These are phyloP conservation scores for Termitomyces sp. DNA, from an alignment of 768 basidiomycete genomes.

Conservation along the genomic window DNA sequence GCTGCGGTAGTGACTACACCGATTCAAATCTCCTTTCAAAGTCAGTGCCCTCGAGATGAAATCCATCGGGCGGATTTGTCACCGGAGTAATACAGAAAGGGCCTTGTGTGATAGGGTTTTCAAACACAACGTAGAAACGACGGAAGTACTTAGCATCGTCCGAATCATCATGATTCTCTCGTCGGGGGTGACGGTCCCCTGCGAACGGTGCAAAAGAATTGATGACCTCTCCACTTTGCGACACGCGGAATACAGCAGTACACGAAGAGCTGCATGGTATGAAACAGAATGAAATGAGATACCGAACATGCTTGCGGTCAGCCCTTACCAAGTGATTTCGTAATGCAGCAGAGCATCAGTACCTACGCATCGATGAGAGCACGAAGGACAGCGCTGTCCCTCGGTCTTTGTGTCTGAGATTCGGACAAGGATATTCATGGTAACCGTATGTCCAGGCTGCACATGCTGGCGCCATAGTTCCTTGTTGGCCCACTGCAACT, in stretches of 20 bases:
- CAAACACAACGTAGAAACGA: slow-evolving; percentile 4
- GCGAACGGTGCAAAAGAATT: not conserved
- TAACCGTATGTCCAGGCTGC: slow-evolving; percentile 5
- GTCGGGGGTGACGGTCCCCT: not conserved
- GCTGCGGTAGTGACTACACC: not conserved
- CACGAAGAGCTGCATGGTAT: not conserved
- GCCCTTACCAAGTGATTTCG: slow-evolving; percentile 9
- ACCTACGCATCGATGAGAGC: not conserved
- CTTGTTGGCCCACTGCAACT: not conserved
- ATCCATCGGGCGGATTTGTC: not conserved
- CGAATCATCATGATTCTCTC: not conserved
- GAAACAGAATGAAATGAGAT: not conserved
- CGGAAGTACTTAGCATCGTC: slow-evolving; percentile 5
- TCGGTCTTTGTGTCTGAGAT: not conserved
- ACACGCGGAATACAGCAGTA: not conserved
- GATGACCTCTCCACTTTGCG: not conserved
- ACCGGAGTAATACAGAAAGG: not conserved
- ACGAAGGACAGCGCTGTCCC: slow-evolving; percentile 7
- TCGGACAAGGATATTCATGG: slow-evolving; percentile 9
- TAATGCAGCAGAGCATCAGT: not conserved
- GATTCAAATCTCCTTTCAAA: not conserved
- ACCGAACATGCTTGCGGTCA: not conserved
- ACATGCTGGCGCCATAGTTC: slow-evolving; percentile 2
- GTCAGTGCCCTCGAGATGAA: not conserved
- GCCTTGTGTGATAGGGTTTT: not conserved